Conservation (phyloP, 495 filamentous ascomycete genomes). For the Penicillium bovifimosum region DNA sequence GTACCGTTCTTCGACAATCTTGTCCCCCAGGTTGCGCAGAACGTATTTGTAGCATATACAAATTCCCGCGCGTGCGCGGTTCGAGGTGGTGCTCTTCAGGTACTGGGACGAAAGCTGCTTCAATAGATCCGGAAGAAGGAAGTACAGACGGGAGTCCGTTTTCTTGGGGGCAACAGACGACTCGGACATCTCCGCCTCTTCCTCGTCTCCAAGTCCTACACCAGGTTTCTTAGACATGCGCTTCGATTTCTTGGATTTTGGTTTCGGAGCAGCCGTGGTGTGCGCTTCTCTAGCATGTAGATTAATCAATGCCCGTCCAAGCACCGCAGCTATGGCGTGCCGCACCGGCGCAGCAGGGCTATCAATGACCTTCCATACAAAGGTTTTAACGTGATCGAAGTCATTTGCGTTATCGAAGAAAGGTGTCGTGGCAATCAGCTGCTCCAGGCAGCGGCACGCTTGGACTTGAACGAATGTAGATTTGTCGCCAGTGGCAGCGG, state of each 20-base stretch:
- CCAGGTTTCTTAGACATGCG: constrained; percentile 65
- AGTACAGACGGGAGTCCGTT: constrained; percentile 57
- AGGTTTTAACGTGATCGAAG: constrained; percentile 76
- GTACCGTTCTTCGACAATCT: constrained; percentile 74
- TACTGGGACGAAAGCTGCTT: constrained; percentile 80
- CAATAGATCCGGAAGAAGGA: constrained; percentile 75
- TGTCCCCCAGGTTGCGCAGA: constrained; percentile 66
- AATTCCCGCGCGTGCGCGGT: constrained; percentile 75
- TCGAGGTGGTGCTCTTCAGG: constrained; percentile 70
- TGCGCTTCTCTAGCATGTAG: constrained; percentile 62
- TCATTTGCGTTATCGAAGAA: constrained; percentile 90
- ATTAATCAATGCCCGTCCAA: constrained; percentile 73
- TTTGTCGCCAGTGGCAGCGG: constrained; percentile 72
- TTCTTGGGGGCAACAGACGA: constrained; percentile 61
- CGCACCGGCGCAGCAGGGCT: constrained; percentile 66
- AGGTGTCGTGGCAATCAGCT: constrained; percentile 60
- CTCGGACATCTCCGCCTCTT: constrained; percentile 64
- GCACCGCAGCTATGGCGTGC: constrained; percentile 80
- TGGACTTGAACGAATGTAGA: constrained; percentile 72
- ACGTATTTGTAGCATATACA: constrained; percentile 81
- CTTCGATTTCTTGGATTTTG: constrained; percentile 69
- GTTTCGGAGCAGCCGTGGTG: constrained; percentile 52
- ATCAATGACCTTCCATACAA: constrained; percentile 81
- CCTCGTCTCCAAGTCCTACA: constrained; percentile 62
- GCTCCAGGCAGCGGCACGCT: constrained; percentile 75